Percentiles rank a stretch among this genome's conserved stretches.
phyloP scores from a whole-genome alignment of 2,329 filamentous ascomycete species.

The Aspergillus costaricaensis region DNA sequence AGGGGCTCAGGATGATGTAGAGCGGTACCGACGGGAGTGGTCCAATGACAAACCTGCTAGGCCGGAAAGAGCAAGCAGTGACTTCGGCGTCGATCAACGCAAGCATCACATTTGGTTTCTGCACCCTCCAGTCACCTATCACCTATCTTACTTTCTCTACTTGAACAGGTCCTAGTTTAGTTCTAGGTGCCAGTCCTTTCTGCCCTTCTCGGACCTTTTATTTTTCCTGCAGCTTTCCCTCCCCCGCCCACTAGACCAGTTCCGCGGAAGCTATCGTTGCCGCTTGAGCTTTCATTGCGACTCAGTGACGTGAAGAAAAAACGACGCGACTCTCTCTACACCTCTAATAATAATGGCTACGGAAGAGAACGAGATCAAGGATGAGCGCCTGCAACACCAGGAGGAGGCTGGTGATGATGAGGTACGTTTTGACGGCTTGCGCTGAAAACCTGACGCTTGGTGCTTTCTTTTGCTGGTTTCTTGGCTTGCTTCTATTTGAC shows the following conservation, averaged over 20 bases:
- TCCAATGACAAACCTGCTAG: conserved; percentile 29
- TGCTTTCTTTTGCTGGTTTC: conserved; percentile 1
- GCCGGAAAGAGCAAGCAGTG: conserved; percentile 30
- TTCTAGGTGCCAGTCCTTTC: conserved; percentile 4
- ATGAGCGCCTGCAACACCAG: conserved; percentile 41
- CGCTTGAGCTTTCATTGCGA: conserved; percentile 20
- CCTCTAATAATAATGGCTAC: conserved; percentile 32
- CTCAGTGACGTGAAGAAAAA: conserved; percentile 1
- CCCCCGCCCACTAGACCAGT: conserved; percentile 16
- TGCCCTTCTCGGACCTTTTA: conserved; percentile 10
- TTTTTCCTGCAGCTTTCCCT: conserved; percentile 21
- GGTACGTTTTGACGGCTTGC: conserved; percentile 32
- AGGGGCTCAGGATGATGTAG: neutral
- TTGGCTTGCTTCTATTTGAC: neutral
- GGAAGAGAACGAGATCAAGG: conserved; percentile 40
- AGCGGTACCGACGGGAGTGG: conserved; percentile 2
- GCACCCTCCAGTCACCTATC: conserved; percentile 15
- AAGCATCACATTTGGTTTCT: conserved; percentile 22
- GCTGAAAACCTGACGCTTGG: neutral
- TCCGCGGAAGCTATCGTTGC: conserved; percentile 19
- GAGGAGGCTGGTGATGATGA: conserved; percentile 49
- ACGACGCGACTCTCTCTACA: neutral
- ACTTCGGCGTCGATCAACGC: conserved; percentile 28
- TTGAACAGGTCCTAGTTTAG: conserved; percentile 5
- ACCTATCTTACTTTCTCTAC: conserved; percentile 14